Percentiles rank a stretch among this genome's conserved stretches.
Evolutionary conservation across 345 rosid species (phyloP).

Genomic region (Moringa oleifera): DNA sequence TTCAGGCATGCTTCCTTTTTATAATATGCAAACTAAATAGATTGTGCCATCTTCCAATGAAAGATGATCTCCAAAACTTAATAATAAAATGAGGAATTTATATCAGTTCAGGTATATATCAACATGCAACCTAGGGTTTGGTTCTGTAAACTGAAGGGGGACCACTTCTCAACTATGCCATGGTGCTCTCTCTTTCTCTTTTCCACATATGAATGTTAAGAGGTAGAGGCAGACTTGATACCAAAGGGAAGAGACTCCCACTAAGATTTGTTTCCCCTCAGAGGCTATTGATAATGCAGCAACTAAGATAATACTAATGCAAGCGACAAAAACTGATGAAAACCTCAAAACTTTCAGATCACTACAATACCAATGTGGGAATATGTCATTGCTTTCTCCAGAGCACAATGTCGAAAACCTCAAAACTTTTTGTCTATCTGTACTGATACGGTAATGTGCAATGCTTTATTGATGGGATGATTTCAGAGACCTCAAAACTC

Average conservation of each 20-base stretch:
- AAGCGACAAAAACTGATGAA: constrained; percentile 40
- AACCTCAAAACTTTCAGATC: constrained; percentile 24
- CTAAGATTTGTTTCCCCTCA: constrained; percentile 27
- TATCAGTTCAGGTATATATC: constrained; percentile 27
- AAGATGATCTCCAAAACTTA: constrained; percentile 19
- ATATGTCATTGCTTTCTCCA: constrained; percentile 12
- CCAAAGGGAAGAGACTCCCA: constrained; percentile 24
- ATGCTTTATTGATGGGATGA: constrained; percentile 12
- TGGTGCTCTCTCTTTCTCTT: constrained; percentile 5
- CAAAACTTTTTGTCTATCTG: constrained; percentile 11
- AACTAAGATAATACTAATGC: constrained; percentile 11
- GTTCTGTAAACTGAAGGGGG: constrained; percentile 30
- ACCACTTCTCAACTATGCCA: constrained; percentile 69
- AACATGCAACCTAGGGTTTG: constrained; percentile 28
- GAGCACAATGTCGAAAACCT: constrained; percentile 13
- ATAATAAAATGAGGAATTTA: constrained; percentile 15
- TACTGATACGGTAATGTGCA: constrained; percentile 9
- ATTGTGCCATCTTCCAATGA: constrained; percentile 31
- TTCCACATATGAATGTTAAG: constrained; percentile 18
- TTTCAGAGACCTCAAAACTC: constrained; percentile 22
- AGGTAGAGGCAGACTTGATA: constrained; percentile 3
- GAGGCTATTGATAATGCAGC: constrained; percentile 17
- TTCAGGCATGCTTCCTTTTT: constrained; percentile 53
- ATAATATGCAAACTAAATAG: constrained; percentile 11
- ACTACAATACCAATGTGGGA: constrained; percentile 27